Evolutionary conservation across 768 basidiomycete genomes (phyloP).

Genomic region (Mrakia hoshinonis): DNA sequence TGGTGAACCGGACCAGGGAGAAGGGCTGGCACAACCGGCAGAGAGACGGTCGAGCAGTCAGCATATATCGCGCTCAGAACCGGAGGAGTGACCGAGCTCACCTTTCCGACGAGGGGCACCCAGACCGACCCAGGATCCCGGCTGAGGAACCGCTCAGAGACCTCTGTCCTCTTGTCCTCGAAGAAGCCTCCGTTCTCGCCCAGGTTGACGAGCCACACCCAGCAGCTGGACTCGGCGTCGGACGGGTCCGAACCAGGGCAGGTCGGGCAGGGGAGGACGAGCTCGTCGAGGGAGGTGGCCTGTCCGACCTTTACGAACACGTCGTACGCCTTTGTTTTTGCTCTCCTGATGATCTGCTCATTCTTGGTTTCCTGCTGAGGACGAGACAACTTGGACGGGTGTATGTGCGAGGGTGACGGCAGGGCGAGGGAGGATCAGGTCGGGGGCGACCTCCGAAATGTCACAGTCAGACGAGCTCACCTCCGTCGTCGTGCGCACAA

Average conservation of each 20-base stretch:
- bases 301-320: constrained; percentile 15
- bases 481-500: too few species aligned
- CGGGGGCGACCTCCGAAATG: too few species aligned
- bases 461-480: too few species aligned
- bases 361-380: not conserved
- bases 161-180: not conserved
- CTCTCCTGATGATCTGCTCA: not conserved
- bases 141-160: not conserved
- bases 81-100: too few species aligned
- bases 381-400: not conserved
- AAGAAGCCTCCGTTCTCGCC: constrained; percentile 18
- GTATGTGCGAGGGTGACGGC: too few species aligned
- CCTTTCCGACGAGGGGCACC: constrained; percentile 22
- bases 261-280: constrained; percentile 5
- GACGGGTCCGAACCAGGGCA: not conserved
- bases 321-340: constrained; percentile 16
- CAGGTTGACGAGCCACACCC: constrained; percentile 27
- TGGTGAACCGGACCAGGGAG: constrained; percentile 20
- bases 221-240: not conserved
- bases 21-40: not conserved
- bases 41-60: not conserved
- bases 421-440: too few species aligned
- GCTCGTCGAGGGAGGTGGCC: constrained; percentile 12
- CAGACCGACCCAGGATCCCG: not conserved
- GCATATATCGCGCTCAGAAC: too few species aligned